Base-by-base conservation (phyloP, 73 alveolate species). In the Stentor coeruleus region DNA sequence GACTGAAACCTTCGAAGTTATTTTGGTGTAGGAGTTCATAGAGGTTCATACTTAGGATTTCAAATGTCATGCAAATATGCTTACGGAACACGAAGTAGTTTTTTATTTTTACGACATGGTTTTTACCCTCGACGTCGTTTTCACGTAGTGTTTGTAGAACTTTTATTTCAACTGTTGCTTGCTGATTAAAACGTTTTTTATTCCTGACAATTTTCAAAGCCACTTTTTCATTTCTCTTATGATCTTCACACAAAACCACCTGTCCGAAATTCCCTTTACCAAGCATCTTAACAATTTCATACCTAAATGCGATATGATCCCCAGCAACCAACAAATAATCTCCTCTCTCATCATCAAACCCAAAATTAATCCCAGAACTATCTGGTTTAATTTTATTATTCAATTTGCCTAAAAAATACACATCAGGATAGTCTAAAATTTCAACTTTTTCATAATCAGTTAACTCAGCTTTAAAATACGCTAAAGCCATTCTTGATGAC, bases 231-330 rank as follows among this genome's bases (percentile, higher is more conserved):
- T 90, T 87, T 11, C 74, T 58, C 60, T 86, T 77, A 38, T 92
- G 88, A 87, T 94, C 97, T 75, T 39, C 82, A 49, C 95, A 91
- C 84, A 89, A 89, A 42, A 72, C 36, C 26, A 92, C 95, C 38
- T 76, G 76, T 4, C 97, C 98, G 74, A 89, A 94, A 0, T 95
- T 82, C 1, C 98, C 98, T 77, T 87, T 90, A 55, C 98, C 98
- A 38, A 92, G 59, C 57, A 73, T 82, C 38, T 88, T 82, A 3
- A 92, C 74, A 4, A 94, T 81, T 84, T 94, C 96, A 84, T 79
- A 92, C 59, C 95, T 73, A 39, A 91, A 91, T 82, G 88, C 58
- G 39, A 94, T 80, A 57, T 85, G 89, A 72, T 94, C 98, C 39
- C 90, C 91, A 26, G 38, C 38, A 84, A 82, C 83, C 28, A 66